Percentiles rank a stretch among this genome's conserved stretches.
These are phyloP conservation scores for Torulaspora microellipsoides DNA, from an alignment of 805 yeast genomes.

Conservation along the genomic window DNA sequence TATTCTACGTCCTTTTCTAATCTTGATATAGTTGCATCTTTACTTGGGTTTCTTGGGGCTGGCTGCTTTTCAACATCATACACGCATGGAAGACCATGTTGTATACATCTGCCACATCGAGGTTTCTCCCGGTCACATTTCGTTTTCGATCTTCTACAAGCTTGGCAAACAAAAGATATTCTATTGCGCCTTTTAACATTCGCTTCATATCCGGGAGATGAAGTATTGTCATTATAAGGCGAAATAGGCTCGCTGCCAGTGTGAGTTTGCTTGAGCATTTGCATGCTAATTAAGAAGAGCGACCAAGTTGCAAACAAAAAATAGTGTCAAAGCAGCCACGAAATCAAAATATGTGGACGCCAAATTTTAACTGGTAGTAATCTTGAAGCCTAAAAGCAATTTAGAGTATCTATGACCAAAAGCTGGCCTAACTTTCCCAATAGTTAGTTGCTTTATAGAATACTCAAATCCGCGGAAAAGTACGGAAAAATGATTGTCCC, in stretches of 20 bases:
- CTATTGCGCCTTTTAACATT: constrained; percentile 26
- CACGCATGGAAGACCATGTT: constrained; percentile 26
- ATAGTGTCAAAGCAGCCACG: no score
- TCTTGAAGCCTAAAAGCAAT: no score
- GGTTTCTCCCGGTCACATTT: constrained; percentile 35
- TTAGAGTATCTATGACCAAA: no score
- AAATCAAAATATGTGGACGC: no score
- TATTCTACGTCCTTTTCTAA: constrained; percentile 31
- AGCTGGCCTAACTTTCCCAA: no score
- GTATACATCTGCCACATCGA: constrained; percentile 29
- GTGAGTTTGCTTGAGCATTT: constrained; percentile 1
- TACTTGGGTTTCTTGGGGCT: constrained; percentile 32
- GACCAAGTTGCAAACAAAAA: background rate
- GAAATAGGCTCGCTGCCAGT: background rate
- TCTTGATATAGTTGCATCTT: constrained; percentile 30
- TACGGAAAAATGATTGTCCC: no score
- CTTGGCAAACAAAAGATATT: constrained; percentile 34
- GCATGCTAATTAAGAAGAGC: background rate
- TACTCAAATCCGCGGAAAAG: no score
- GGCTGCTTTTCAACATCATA: constrained; percentile 32
- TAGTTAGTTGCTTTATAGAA: no score
- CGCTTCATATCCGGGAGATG: constrained; percentile 4
- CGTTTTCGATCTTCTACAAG: constrained; percentile 32
- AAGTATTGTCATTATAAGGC: background rate
- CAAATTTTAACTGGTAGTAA: no score